Base-by-base conservation (phyloP, 225 moss, liverwort and hornwort species). In the Marchantia polymorpha region DNA sequence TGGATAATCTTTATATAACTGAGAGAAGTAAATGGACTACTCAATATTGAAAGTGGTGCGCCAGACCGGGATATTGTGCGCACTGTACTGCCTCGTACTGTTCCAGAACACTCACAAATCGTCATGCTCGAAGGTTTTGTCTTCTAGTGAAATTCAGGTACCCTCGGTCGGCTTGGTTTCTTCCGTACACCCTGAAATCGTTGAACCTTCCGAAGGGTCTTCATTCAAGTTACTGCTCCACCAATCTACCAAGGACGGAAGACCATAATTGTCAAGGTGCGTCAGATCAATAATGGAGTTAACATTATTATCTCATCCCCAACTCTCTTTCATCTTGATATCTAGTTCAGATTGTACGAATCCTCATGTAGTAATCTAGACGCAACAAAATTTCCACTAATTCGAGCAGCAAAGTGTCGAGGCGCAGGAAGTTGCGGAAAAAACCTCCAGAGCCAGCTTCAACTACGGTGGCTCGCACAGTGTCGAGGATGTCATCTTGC, bases 401-500 rank as follows among this genome's bases (percentile, higher is more conserved):
- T 22, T 23, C 61, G 6, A 61, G n/a, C n/a, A 23, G n/a, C n/a
- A 19, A 61, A 9, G 61, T n/a, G 61, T 6, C 61, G 7, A 22
- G 0, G 7, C 9, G 22, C 52, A 27, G 26, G 55, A 56, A 56
- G 25, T 27, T 25, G 7, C 29, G 16, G 10, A 12, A 14, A 1
- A 17, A 55, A 87, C 84, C 84, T 73, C 79, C 87, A 9, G 80
- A 70, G 13, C 16, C 75, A 12, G 80, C 72, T 20, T 85, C 83
- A 27, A 58, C 61, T 56, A 88, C 82, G 25, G 83, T 88, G 52
- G 80, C 69, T 4, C 83, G 70, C n/a, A 88, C 78, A 13, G 81
- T 83, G 52, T 72, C 77, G 52, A 88, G 77, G 54, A 88, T 85
- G 51, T 83, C 80, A n/a, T 85, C 87, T 88, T 88, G 87, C 52